Evolutionary conservation across 306 rosid genomes (phyloP), one percentile per base, ranked within the genome.

Genomic region (Corylus americana): DNA sequence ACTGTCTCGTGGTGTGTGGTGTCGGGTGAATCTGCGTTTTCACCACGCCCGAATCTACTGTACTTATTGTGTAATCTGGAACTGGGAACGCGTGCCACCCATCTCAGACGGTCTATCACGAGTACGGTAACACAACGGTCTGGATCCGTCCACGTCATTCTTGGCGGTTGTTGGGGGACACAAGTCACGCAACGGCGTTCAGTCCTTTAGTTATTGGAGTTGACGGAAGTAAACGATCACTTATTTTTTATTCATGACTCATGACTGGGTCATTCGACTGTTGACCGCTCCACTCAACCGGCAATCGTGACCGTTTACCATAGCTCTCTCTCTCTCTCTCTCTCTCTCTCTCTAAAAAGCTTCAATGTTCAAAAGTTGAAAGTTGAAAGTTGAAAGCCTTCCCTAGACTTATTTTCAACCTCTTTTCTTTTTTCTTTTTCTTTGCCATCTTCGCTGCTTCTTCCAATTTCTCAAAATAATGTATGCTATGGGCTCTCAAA

Each of bases 11-110:
- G 83, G n/a, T 11, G 80, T 49, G 10, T 10, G 14, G 13, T 66
- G 80, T 77, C 54, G 55, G 68, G 39, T 66, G 77, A 66, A 82
- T 77, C 79, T 70, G 11, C 18, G 0, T 63, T 79, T 80, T 79
- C 54, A 79, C 79, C 96, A 88, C 89, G 89, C 87, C 83, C 88
- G 89, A 83, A 89, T 89, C 94, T 35, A 47, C 7, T n/a, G 82
- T 72, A 86, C 89, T 89, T 17, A 88, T 89, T 86, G 51, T 77
- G 83, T 57, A 69, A 74, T 79, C 79, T 73, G 48, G 70, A 79
- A 85, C 87, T 66, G 78, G 81, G 74, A 79, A 73, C 48, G 85
- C 84, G 83, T 83, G 88, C 81, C 48, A 54, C 18, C 0, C 29
- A 74, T 62, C 51, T 42, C 25, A 75, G 25, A 79, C 64, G 48